Evolutionary conservation across 495 filamentous ascomycete genomes (phyloP).

Genomic region (Penicillium turbatum): DNA sequence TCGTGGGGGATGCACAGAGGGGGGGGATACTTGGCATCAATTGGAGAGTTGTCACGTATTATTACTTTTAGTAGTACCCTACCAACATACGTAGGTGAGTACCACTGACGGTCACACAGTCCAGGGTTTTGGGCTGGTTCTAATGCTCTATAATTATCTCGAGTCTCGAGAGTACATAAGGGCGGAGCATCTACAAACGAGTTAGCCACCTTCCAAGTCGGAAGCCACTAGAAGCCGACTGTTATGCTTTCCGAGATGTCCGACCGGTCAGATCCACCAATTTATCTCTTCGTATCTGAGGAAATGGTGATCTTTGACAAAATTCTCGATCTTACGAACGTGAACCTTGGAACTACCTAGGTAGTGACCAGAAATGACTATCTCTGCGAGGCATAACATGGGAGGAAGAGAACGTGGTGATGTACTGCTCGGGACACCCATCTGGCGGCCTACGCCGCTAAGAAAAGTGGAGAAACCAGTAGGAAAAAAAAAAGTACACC

Average conservation of each 20-base stretch:
- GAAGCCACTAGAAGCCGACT: conserved; percentile 10
- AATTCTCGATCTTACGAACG: not conserved
- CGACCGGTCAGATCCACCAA: conserved; percentile 12
- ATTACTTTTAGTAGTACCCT: not conserved
- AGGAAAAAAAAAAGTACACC: not conserved
- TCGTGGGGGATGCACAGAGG: conserved; percentile 31
- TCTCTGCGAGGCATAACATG: not conserved
- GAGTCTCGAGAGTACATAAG: not conserved
- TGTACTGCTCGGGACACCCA: conserved; percentile 21
- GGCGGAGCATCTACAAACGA: not conserved
- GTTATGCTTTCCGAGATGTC: conserved; percentile 16
- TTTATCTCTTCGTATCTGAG: not conserved
- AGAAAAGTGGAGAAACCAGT: conserved; percentile 26
- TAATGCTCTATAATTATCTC: not conserved
- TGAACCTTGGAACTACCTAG: not conserved
- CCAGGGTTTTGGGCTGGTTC: conserved; percentile 2
- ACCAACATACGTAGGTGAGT: not conserved
- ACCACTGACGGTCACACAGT: conserved; percentile 11
- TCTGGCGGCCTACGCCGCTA: conserved; percentile 34
- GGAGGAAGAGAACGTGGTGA: conserved; percentile 4
- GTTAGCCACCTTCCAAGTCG: not conserved
- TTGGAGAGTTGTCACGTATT: not conserved
- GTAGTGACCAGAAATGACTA: not conserved
- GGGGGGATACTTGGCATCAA: conserved; percentile 12
- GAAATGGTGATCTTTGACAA: not conserved